These are phyloP conservation scores for Solanum rostratum DNA, from an alignment of 257 asterid genomes.

Conservation along the genomic window DNA sequence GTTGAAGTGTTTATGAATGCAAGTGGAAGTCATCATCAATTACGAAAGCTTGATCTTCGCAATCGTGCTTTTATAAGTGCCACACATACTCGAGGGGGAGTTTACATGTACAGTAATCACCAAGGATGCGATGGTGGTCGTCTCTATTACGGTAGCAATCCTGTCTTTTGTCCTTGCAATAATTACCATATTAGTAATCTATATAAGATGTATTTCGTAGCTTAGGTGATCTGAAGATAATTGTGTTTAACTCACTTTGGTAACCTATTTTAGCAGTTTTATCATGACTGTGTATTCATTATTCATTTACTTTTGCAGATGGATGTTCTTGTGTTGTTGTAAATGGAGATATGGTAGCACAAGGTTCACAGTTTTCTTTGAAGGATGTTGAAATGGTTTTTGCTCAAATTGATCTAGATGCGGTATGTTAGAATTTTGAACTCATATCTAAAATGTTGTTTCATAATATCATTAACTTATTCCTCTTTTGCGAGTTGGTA, in stretches of 20 bases:
- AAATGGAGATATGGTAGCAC: conserved; percentile 92
- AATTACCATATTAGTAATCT: neutral
- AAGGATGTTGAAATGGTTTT: conserved; percentile 89
- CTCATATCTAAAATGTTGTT: neutral
- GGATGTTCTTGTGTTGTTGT: conserved; percentile 91
- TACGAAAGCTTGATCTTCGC: conserved; percentile 84
- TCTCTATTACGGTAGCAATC: conserved; percentile 69
- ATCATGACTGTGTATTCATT: conserved; percentile 3
- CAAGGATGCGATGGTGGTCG: conserved; percentile 99
- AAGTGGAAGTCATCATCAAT: conserved; percentile 95
- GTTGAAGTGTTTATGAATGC: conserved; percentile 95
- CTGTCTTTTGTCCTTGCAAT: neutral
- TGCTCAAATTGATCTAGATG: conserved; percentile 94
- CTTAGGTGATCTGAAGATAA: neutral
- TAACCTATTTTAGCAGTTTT: neutral
- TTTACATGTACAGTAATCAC: conserved; percentile 90
- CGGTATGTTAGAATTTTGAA: conserved; percentile 37
- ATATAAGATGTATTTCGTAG: neutral
- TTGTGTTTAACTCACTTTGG: neutral
- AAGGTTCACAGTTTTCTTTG: conserved; percentile 85
- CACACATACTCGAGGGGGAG: conserved; percentile 95
- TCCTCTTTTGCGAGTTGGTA: neutral
- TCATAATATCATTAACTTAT: neutral
- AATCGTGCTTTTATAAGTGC: conserved; percentile 87
- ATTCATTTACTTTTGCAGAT: conserved; percentile 39